Base-by-base conservation (phyloP, 1,284 basidiomycete species). In the Tetrapyrgos nigripes region DNA sequence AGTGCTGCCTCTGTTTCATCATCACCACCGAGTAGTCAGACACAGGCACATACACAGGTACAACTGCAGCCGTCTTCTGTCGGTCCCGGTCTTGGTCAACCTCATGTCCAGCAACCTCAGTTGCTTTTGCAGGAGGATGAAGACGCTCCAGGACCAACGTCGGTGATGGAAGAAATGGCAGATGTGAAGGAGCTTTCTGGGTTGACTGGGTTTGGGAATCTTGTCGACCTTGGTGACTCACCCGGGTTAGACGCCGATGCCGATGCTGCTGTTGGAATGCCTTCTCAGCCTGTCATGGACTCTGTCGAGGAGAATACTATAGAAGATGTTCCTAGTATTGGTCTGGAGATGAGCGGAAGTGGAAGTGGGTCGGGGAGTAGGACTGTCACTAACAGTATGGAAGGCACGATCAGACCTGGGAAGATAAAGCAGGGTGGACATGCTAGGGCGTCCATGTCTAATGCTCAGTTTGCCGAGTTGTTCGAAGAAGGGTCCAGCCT, bases 361-460 rank as follows among this genome's bases (percentile, higher is more conserved):
- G 8, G 37, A n/a, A n/a, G 37, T 40, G 17, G n/a, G n/a, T n/a
- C n/a, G n/a, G n/a, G 37, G 37, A 40, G 37, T 17, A n/a, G 37
- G 37, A 40, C 14, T 40, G 17, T 8, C 4, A 40, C 14, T 40
- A 40, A 26, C 10, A 43, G 51, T 29, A 57, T 57, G 55, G 50
- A 57, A 51, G 55, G 55, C 26, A 58, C 56, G 9, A 53, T 58
- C 31, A 28, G 56, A 27, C 56, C 56, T 28, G 47, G 50, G 4
- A 57, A n/a, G 50, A 58, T 43, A 29, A 40, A n/a, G 17, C 37
- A n/a, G 5, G 37, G 37, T 40, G 37, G 37, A 40, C 37, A 40
- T 40, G 37, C 6, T 11, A 40, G 37, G 17, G 37, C 37, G 17
- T 40, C 37, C 4, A n/a, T 40, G 19, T n/a, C 37, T 5, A n/a